Evolutionary conservation across 2,329 filamentous ascomycete species (phyloP).

Genomic region (Trichoderma koningiopsis): DNA sequence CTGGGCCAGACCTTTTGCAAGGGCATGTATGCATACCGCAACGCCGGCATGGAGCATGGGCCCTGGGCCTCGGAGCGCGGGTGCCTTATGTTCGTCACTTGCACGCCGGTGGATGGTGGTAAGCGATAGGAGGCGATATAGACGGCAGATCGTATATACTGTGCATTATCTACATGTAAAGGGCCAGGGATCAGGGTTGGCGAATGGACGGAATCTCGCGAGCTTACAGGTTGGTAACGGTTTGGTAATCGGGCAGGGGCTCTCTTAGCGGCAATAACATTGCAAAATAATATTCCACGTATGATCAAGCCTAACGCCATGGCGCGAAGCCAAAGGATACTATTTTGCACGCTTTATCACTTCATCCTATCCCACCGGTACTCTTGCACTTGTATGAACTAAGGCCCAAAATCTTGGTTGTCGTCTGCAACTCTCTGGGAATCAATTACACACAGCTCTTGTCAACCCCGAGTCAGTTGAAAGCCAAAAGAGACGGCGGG

Average conservation of each 20-base stretch:
- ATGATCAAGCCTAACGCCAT: neutral
- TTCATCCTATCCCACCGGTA: neutral
- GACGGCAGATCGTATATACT: too few species aligned
- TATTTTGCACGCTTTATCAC: neutral
- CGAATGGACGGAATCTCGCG: neutral
- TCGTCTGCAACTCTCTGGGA: neutral
- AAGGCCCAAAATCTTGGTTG: neutral
- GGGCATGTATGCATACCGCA: slow-evolving; percentile 44
- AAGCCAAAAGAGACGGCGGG: neutral
- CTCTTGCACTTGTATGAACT: neutral
- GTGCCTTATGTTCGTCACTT: slow-evolving; percentile 36
- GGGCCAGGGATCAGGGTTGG: neutral
- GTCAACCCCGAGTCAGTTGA: neutral
- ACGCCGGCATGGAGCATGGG: slow-evolving; percentile 45
- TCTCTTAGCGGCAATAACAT: neutral
- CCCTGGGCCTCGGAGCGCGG: slow-evolving; percentile 40
- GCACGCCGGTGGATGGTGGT: neutral
- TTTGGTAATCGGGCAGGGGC: neutral
- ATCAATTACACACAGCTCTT: neutral
- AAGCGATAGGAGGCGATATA: neutral
- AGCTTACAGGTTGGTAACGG: neutral
- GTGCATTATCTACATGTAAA: neutral
- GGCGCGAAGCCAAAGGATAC: neutral
- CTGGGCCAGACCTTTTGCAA: slow-evolving; percentile 37
- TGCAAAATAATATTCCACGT: slow-evolving; percentile 19